Percentiles rank a stretch among this genome's conserved stretches.
Conservation (phyloP, 192 early-diverging fungal species). For the Rhizoclosmatium sp. region DNA sequence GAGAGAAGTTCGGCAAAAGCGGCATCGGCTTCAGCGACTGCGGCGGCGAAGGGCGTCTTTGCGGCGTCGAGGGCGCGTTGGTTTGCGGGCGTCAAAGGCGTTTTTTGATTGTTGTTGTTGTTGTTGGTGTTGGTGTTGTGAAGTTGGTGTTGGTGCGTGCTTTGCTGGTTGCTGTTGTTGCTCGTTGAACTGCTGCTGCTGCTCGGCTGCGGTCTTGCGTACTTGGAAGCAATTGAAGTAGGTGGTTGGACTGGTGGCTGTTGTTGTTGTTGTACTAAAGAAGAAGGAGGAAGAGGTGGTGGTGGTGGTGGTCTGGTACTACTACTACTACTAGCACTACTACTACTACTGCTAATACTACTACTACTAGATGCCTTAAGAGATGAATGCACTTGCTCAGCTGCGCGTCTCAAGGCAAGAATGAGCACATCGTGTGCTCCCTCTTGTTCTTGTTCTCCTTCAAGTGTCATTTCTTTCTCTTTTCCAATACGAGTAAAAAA, state of each 20-base stretch:
- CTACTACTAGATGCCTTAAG: neutral
- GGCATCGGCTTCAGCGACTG: neutral
- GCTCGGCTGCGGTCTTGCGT: constrained; percentile 4
- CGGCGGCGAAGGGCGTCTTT: neutral
- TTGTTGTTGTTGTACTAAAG: neutral
- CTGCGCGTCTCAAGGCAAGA: neutral
- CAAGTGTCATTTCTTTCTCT: too few species aligned
- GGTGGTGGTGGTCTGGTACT: too few species aligned
- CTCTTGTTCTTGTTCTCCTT: too few species aligned
- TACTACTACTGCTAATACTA: too few species aligned
- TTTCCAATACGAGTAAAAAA: too few species aligned
- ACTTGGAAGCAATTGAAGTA: neutral
- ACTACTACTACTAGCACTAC: too few species aligned
- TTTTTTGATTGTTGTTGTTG: neutral
- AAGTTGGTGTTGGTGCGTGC: neutral
- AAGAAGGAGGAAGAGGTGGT: too few species aligned
- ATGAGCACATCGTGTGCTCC: neutral
- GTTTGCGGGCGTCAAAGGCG: neutral
- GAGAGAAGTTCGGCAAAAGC: constrained; percentile 42
- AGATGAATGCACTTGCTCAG: neutral
- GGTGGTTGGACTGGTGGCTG: constrained; percentile 12
- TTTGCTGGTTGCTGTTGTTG: neutral
- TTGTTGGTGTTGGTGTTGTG: neutral
- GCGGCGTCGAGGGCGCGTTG: neutral
- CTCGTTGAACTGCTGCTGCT: neutral